A percentile compares a stretch with the other conserved stretches of the same genome.
phyloP scores from a whole-genome alignment of 2,329 filamentous ascomycete genomes.

The Tothia fuscella region DNA sequence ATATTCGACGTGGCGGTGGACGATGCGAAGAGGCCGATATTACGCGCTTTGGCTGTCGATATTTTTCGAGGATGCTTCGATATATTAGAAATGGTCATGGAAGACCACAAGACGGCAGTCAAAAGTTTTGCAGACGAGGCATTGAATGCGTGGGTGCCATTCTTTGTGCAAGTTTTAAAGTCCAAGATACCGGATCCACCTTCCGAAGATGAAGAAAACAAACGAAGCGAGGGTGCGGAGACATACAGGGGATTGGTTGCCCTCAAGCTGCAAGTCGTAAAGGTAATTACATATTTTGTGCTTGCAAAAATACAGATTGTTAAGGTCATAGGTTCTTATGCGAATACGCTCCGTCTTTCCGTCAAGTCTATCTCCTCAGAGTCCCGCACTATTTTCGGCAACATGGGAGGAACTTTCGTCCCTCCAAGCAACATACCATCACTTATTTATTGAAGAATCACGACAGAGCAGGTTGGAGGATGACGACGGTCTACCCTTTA shows the following conservation, averaged over 20 bases:
- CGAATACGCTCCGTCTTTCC: conserved; percentile 80
- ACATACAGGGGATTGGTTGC: conserved; percentile 72
- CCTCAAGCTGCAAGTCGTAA: conserved; percentile 87
- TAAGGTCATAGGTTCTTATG: conserved; percentile 57
- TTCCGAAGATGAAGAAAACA: conserved; percentile 44
- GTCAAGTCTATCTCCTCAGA: conserved; percentile 69
- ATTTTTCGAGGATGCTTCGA: conserved; percentile 90
- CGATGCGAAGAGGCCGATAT: conserved; percentile 57
- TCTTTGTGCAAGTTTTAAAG: conserved; percentile 73
- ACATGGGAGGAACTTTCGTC: conserved; percentile 79
- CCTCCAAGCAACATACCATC: conserved; percentile 60
- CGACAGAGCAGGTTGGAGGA: conserved; percentile 83
- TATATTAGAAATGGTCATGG: conserved; percentile 91
- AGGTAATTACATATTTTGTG: conserved; percentile 35
- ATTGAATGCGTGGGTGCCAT: conserved; percentile 73
- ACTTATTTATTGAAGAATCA: conserved; percentile 76
- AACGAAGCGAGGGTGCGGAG: conserved; percentile 44
- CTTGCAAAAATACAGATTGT: neutral
- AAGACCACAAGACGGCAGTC: conserved; percentile 77
- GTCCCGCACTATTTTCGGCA: conserved; percentile 67
- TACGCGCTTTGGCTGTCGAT: conserved; percentile 76
- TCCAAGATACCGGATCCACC: conserved; percentile 53
- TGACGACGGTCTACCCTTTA: conserved; percentile 83
- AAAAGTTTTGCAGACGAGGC: conserved; percentile 83
- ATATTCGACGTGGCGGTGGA: conserved; percentile 74